These are phyloP conservation scores for Sporothrix schenckii DNA, from an alignment of 2,329 filamentous ascomycete species.

Conservation along the genomic window DNA sequence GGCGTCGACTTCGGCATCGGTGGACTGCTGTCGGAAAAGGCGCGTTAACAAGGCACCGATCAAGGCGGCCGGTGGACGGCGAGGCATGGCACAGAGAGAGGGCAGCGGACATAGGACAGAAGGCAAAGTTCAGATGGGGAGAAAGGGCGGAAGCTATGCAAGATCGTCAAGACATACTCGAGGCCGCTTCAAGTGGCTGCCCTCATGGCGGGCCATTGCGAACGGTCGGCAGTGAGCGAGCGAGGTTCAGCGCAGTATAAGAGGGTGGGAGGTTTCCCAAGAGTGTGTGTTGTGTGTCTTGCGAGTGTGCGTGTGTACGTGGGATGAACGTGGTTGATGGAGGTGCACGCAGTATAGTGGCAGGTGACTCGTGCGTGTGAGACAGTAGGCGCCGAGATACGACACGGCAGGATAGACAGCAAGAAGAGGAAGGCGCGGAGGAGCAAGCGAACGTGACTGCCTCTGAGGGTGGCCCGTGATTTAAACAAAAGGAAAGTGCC, in stretches of 20 bases:
- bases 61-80: neutral
- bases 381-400: constrained; percentile 12
- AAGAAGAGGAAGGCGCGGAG: constrained; percentile 19
- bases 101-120: neutral
- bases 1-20: constrained; percentile 63
- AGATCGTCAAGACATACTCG: constrained; percentile 37
- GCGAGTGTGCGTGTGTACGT: neutral
- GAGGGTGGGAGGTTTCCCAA: neutral
- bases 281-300: neutral
- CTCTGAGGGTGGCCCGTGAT: constrained; percentile 21
- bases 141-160: neutral
- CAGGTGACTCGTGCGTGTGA: constrained; percentile 27
- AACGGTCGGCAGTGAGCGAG: neutral
- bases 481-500: constrained; percentile 2
- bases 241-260: neutral
- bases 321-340: constrained; percentile 14
- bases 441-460: constrained; percentile 23
- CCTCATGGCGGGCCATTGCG: constrained; percentile 37
- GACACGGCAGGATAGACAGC: neutral
- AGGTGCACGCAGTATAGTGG: neutral
- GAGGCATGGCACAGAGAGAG: neutral
- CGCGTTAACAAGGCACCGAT: constrained; percentile 30
- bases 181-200: constrained; percentile 41
- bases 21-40: constrained; percentile 59
- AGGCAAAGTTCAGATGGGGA: neutral